phyloP scores from a whole-genome alignment of 805 yeast species.

The Alloascoidea hylecoeti region DNA sequence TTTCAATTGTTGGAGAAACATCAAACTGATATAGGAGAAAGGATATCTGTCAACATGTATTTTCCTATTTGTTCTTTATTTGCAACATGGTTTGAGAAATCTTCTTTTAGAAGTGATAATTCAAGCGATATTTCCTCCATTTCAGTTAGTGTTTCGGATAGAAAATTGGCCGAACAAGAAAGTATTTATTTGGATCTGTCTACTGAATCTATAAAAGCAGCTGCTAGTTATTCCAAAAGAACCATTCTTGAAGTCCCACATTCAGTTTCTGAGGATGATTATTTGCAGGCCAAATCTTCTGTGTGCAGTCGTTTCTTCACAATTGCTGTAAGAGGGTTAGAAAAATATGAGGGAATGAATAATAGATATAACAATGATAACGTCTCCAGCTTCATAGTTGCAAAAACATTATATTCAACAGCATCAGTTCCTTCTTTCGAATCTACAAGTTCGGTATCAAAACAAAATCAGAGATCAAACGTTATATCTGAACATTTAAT shows the following conservation, averaged over 20 bases:
- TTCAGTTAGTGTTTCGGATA: constrained; percentile 9
- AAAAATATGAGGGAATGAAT: constrained; percentile 14
- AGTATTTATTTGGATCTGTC: neutral
- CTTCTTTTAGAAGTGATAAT: constrained; percentile 9
- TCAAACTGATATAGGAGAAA: no score
- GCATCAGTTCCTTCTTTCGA: constrained; percentile 13
- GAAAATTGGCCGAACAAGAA: neutral
- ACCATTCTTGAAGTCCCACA: neutral
- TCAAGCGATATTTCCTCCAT: constrained; percentile 9
- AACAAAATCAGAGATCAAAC: constrained; percentile 19
- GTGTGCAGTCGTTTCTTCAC: constrained; percentile 32
- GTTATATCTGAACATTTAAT: constrained; percentile 18
- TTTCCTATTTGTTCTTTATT: no score
- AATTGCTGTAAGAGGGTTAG: constrained; percentile 29
- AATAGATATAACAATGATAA: no score
- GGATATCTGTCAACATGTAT: no score
- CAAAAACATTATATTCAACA: constrained; percentile 5
- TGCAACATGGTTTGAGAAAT: constrained; percentile 5
- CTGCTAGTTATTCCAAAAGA: neutral
- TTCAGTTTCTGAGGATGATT: constrained; percentile 15
- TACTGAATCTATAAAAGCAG: neutral
- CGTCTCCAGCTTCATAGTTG: constrained; percentile 2
- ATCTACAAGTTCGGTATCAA: constrained; percentile 43
- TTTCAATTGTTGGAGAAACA: no score
- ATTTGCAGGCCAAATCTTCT: constrained; percentile 18